phyloP scores from a whole-genome alignment of 169 alveolate genomes.

The Eimeria falciformis region DNA sequence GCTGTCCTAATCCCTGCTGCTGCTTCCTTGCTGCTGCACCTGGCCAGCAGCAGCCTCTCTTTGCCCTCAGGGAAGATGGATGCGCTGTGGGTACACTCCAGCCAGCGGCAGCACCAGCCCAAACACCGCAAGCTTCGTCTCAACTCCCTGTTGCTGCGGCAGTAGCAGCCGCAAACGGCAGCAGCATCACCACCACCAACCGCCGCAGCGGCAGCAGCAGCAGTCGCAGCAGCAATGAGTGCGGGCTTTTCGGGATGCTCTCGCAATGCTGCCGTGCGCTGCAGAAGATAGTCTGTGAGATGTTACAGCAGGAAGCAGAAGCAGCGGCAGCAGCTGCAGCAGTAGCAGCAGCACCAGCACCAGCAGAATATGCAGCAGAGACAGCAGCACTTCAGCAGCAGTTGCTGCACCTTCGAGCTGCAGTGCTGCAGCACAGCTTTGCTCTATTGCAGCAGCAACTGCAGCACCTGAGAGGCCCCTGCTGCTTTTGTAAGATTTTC shows the following conservation, averaged over 20 bases:
- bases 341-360: neutral
- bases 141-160: neutral
- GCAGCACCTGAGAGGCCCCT: conserved; percentile 21
- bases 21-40: conserved; percentile 28
- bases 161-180: neutral
- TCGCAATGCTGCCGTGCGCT: conserved; percentile 51
- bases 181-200: neutral
- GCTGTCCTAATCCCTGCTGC: neutral
- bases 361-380: neutral
- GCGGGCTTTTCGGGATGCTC: neutral
- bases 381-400: neutral
- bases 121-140: neutral
- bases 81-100: conserved; percentile 6
- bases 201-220: conserved; percentile 29
- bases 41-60: conserved; percentile 30
- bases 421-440: conserved; percentile 26
- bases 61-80: neutral
- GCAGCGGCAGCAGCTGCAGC: conserved; percentile 58
- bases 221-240: conserved; percentile 26
- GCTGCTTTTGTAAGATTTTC: neutral
- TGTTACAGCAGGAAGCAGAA: conserved; percentile 59
- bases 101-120: neutral
- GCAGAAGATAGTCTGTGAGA: neutral
- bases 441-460: conserved; percentile 36
- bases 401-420: conserved; percentile 60